phyloP scores from a whole-genome alignment of 163 green algal genomes.

The Chloromonas sp. region DNA sequence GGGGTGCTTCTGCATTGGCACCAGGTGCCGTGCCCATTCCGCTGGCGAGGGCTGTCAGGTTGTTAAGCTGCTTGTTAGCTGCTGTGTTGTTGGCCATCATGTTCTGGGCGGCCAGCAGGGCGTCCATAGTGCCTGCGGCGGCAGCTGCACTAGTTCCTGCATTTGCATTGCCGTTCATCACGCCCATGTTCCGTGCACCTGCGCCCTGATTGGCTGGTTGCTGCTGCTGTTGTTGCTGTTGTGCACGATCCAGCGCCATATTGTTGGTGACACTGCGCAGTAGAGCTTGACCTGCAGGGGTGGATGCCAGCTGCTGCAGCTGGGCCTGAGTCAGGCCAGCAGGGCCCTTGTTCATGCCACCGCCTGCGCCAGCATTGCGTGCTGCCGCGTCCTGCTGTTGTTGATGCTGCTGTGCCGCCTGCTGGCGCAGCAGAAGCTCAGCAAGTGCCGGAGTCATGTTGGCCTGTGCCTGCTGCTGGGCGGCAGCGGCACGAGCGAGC shows the following conservation, averaged over 20 bases:
- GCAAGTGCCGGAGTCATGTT: not conserved
- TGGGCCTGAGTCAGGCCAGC: not conserved
- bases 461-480: not conserved
- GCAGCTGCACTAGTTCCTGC: not conserved
- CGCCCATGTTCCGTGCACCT: too few species aligned
- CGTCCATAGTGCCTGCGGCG: not conserved
- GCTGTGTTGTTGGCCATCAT: not conserved
- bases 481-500: not conserved
- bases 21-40: not conserved
- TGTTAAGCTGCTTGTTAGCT: not conserved
- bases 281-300: not conserved
- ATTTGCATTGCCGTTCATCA: not conserved
- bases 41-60: not conserved
- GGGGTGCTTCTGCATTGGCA: not conserved
- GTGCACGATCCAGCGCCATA: not conserved
- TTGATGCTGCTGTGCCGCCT: slow-evolving; percentile 13
- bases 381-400: not conserved
- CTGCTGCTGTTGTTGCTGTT: slow-evolving; percentile 2
- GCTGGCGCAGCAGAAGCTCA: slow-evolving; percentile 17
- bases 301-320: not conserved
- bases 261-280: not conserved
- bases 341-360: not conserved
- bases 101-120: not conserved
- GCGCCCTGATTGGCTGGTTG: not conserved
- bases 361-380: not conserved